These are phyloP conservation scores for Henningerozyma blattae DNA, from an alignment of 805 yeast species.

Conservation along the genomic window DNA sequence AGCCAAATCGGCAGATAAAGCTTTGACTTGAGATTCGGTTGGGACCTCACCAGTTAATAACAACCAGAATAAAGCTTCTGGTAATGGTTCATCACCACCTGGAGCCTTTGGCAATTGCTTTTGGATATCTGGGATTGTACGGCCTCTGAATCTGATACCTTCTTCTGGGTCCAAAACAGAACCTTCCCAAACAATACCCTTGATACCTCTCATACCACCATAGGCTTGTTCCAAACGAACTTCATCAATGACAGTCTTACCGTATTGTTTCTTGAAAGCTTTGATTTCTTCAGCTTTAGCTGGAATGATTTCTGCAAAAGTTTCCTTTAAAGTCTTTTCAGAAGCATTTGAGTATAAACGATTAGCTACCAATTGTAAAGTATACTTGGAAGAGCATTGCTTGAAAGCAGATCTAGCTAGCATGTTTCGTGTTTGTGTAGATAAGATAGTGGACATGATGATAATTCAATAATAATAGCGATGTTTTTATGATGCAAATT, in stretches of 20 bases:
- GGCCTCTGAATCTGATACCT: slow-evolving; percentile 80
- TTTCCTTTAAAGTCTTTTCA: slow-evolving; percentile 71
- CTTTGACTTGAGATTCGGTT: slow-evolving; percentile 55
- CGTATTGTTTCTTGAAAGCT: slow-evolving; percentile 79
- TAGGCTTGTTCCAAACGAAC: slow-evolving; percentile 69
- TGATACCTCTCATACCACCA: slow-evolving; percentile 88
- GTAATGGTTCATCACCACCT: slow-evolving; percentile 52
- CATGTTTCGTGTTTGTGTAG: neutral
- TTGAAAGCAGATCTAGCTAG: neutral
- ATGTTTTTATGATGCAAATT: too few relatives aligned
- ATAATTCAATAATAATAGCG: too few relatives aligned
- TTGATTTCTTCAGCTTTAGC: slow-evolving; percentile 80
- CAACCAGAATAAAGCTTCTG: slow-evolving; percentile 78
- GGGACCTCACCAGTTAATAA: slow-evolving; percentile 77
- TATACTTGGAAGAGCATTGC: neutral
- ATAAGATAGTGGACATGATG: neutral
- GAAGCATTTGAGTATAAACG: slow-evolving; percentile 5
- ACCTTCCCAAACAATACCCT: slow-evolving; percentile 82
- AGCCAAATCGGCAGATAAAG: slow-evolving; percentile 64
- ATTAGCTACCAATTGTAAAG: neutral
- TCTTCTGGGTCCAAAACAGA: slow-evolving; percentile 75
- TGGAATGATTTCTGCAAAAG: slow-evolving; percentile 87
- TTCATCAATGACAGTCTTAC: slow-evolving; percentile 61
- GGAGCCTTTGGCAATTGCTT: slow-evolving; percentile 57
- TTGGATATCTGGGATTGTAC: slow-evolving; percentile 71